Evolutionary conservation across 2,329 filamentous ascomycete species (phyloP).

Genomic region (Nigrospora sphaerica): DNA sequence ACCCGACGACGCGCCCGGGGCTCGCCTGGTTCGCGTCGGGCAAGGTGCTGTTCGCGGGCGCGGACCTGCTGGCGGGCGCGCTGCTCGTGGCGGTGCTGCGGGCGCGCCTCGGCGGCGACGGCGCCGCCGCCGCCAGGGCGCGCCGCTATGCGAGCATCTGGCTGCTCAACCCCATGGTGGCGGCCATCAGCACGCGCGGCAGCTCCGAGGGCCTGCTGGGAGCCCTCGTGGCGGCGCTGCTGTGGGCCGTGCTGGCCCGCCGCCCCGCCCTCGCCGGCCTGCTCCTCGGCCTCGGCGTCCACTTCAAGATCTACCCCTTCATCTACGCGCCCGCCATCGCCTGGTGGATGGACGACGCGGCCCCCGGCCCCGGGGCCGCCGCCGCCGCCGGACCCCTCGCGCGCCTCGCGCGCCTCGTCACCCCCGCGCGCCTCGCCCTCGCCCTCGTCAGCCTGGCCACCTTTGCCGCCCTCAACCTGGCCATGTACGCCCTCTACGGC

Average conservation of each 20-base stretch:
- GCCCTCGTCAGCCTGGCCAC: slow-evolving; percentile 60
- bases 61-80: slow-evolving; percentile 81
- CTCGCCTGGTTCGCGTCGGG: slow-evolving; percentile 69
- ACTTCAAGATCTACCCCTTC: slow-evolving; percentile 99
- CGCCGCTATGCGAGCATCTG: slow-evolving; percentile 79
- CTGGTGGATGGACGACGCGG: slow-evolving; percentile 67
- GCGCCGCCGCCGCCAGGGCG: slow-evolving; percentile 47
- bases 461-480: slow-evolving; percentile 65
- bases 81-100: slow-evolving; percentile 29
- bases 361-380: slow-evolving; percentile 18
- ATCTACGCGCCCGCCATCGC: slow-evolving; percentile 80
- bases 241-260: slow-evolving; percentile 71
- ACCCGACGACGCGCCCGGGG: slow-evolving; percentile 57
- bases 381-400: slow-evolving; percentile 7
- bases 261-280: slow-evolving; percentile 60
- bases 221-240: slow-evolving; percentile 71
- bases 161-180: slow-evolving; percentile 97
- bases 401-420: slow-evolving; percentile 36
- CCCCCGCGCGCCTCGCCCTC: slow-evolving; percentile 48
- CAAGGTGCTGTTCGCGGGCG: slow-evolving; percentile 76
- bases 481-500: slow-evolving; percentile 79
- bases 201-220: slow-evolving; percentile 89
- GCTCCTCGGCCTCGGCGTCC: slow-evolving; percentile 75
- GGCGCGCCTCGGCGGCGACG: slow-evolving; percentile 35
- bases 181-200: slow-evolving; percentile 88